Conservation (phyloP, 2,329 filamentous ascomycete species). For the Ophiobolus disseminans region DNA sequence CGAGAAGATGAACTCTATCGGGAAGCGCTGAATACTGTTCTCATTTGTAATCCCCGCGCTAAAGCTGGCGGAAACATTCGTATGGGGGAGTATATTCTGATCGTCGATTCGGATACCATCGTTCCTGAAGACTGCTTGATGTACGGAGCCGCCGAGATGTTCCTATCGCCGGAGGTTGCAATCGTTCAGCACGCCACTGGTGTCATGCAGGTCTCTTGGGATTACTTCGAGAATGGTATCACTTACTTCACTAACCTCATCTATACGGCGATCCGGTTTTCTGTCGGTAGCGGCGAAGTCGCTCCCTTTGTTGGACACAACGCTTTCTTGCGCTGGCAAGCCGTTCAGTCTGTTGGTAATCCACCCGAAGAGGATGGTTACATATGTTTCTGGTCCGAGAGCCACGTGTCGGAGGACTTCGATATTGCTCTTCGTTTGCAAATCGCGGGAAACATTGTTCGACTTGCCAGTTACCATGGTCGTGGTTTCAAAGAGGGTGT, state of each 20-base stretch:
- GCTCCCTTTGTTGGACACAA: constrained; percentile 80
- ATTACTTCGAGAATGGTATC: constrained; percentile 76
- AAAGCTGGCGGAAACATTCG: constrained; percentile 84
- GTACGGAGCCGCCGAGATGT: constrained; percentile 82
- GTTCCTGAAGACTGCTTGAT: constrained; percentile 73
- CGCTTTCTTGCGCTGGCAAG: constrained; percentile 73
- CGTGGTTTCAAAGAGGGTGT: constrained; percentile 76
- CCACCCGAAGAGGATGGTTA: constrained; percentile 61
- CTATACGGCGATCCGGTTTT: constrained; percentile 73
- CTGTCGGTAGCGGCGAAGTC: constrained; percentile 72
- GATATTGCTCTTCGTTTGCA: constrained; percentile 76
- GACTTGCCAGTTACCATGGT: constrained; percentile 71
- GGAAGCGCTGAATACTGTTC: constrained; percentile 63
- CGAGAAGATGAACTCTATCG: constrained; percentile 40
- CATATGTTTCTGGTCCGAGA: constrained; percentile 74
- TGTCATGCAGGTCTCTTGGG: constrained; percentile 73
- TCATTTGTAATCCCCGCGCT: constrained; percentile 72
- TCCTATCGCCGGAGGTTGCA: constrained; percentile 76
- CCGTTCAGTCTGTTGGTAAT: constrained; percentile 61
- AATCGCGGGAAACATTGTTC: constrained; percentile 70
- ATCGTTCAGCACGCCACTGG: constrained; percentile 74
- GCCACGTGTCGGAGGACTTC: constrained; percentile 78
- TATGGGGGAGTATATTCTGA: constrained; percentile 78
- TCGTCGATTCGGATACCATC: constrained; percentile 53
- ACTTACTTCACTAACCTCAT: constrained; percentile 80